These are phyloP conservation scores for Dentiscutata heterogama DNA, from an alignment of 371 early-diverging fungal genomes.

Conservation along the genomic window DNA sequence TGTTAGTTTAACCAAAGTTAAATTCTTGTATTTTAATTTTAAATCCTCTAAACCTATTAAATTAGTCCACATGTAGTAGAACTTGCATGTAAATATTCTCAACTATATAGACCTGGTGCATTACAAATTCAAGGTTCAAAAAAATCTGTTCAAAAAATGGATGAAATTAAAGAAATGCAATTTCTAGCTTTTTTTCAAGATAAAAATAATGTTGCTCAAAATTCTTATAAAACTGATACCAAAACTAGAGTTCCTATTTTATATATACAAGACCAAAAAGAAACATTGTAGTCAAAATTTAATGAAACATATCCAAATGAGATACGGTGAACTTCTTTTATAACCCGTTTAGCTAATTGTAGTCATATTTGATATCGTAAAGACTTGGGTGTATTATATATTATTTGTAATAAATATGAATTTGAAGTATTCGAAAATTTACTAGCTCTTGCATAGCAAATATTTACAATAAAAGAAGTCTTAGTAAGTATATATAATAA, in stretches of 20 bases:
- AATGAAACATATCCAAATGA: neutral
- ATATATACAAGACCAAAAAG: neutral
- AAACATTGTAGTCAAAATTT: neutral
- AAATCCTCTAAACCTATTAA: neutral
- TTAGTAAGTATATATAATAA: conserved; percentile 1
- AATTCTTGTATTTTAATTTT: neutral
- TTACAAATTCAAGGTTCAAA: neutral
- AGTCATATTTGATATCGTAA: neutral
- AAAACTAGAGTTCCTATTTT: neutral
- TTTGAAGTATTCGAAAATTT: conserved; percentile 2
- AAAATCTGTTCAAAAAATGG: too few relatives aligned
- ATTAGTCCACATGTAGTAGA: neutral
- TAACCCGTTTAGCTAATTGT: neutral
- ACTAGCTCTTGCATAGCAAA: neutral
- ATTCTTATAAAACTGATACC: neutral
- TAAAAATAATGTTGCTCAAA: neutral
- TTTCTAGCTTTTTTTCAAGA: neutral
- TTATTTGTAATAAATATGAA: neutral
- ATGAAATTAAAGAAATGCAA: conserved; percentile 8
- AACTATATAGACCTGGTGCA: neutral
- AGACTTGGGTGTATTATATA: neutral
- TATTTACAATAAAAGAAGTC: conserved; percentile 4
- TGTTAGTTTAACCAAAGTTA: too few relatives aligned
- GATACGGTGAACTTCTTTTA: neutral
- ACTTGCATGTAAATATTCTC: neutral